phyloP scores from a whole-genome alignment of 768 basidiomycete genomes.

The Suillus alpinus region DNA sequence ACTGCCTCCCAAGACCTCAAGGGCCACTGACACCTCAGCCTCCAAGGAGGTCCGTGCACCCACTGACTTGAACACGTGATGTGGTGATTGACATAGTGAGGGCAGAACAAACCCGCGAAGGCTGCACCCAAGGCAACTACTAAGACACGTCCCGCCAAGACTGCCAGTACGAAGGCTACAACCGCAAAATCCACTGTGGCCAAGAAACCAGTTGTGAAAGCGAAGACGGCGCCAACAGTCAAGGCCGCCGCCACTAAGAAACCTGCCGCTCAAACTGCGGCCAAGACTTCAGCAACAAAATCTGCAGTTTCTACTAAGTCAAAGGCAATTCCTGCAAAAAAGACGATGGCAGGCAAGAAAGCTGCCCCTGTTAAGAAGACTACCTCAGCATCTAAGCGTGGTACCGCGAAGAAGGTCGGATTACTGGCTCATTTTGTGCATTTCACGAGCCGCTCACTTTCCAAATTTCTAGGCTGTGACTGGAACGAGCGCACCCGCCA shows the following conservation, averaged over 20 bases:
- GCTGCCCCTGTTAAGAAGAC: constrained; percentile 39
- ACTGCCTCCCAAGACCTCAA: constrained; percentile 59
- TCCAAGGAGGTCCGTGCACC: constrained; percentile 54
- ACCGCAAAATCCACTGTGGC: constrained; percentile 20
- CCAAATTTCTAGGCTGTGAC: constrained; percentile 45
- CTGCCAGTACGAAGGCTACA: constrained; percentile 24
- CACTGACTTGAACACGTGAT: constrained; percentile 19
- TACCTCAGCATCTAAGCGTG: constrained; percentile 43
- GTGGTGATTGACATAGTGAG: constrained; percentile 10
- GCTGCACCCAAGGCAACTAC: constrained; percentile 22
- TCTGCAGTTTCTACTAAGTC: constrained; percentile 16
- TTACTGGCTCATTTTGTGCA: not conserved
- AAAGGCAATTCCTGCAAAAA: constrained; percentile 29
- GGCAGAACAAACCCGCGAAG: constrained; percentile 33
- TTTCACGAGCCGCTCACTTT: not conserved
- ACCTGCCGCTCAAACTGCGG: constrained; percentile 34
- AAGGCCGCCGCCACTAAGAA: constrained; percentile 42
- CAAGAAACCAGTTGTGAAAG: constrained; percentile 34
- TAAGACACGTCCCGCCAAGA: constrained; percentile 27
- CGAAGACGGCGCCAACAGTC: constrained; percentile 28
- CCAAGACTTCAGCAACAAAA: constrained; percentile 19
- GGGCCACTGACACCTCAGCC: constrained; percentile 47
- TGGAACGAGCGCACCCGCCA: constrained; percentile 42
- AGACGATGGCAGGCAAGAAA: constrained; percentile 31
- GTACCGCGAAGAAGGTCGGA: constrained; percentile 61